Evolutionary conservation across 495 filamentous ascomycete genomes (phyloP).

Genomic region (Xylaria bambusicola): DNA sequence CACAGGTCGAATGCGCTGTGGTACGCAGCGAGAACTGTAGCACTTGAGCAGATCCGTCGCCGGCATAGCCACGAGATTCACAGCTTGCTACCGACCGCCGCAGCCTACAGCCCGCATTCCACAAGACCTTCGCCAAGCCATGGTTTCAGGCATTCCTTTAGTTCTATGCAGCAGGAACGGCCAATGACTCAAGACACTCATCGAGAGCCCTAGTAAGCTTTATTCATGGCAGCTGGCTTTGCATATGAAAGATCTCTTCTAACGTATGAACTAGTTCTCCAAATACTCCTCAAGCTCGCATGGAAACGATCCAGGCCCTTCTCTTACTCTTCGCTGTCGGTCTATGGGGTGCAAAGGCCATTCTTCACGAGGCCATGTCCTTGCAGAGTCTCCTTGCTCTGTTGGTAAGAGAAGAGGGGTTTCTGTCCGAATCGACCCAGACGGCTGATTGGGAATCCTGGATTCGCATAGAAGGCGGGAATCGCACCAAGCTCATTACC

Average conservation of each 20-base stretch:
- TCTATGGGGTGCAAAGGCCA: conserved; percentile 58
- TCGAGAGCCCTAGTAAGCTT: conserved; percentile 51
- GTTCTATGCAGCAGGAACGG: conserved; percentile 51
- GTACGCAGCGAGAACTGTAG: conserved; percentile 62
- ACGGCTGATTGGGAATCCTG: conserved; percentile 60
- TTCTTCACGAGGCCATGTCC: conserved; percentile 57
- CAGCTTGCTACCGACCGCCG: conserved; percentile 48
- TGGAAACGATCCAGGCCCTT: conserved; percentile 59
- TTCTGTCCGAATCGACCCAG: conserved; percentile 43
- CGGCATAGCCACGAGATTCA: conserved; percentile 54
- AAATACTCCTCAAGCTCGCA: conserved; percentile 54
- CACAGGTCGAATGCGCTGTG: conserved; percentile 68
- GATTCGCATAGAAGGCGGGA: conserved; percentile 54
- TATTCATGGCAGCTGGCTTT: neutral
- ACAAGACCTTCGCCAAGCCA: conserved; percentile 53
- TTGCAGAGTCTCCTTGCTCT: conserved; percentile 57
- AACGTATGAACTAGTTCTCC: conserved; percentile 36
- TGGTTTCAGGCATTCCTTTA: conserved; percentile 52
- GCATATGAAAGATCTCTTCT: conserved; percentile 15
- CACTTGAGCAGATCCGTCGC: conserved; percentile 55
- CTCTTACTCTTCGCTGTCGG: conserved; percentile 58
- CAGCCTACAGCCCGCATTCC: conserved; percentile 54
- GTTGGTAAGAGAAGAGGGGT: conserved; percentile 56
- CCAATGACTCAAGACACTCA: conserved; percentile 55
- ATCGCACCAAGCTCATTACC: conserved; percentile 58